Conservation (phyloP, 768 basidiomycete genomes). For the Gelatoporia subvermispora region DNA sequence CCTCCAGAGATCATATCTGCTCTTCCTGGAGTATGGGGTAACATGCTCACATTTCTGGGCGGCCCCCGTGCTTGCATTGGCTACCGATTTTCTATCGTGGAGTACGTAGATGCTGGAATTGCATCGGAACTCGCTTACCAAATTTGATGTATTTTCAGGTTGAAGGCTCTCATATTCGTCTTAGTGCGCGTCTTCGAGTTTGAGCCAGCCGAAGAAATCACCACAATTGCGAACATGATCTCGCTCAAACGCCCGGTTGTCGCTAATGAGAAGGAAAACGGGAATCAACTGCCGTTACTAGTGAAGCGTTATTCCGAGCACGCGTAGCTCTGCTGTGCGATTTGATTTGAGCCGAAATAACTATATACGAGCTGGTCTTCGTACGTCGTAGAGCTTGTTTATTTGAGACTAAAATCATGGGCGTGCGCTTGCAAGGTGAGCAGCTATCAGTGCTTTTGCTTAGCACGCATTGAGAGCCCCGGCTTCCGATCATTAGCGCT, state of each 20-base stretch:
- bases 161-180: slow-evolving; percentile 26
- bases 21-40: slow-evolving; percentile 58
- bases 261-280: slow-evolving; percentile 4
- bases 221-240: slow-evolving; percentile 10
- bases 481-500: too few species aligned
- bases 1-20: slow-evolving; percentile 40
- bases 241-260: slow-evolving; percentile 19
- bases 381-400: too few species aligned
- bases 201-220: slow-evolving; percentile 5
- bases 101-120: slow-evolving; percentile 33
- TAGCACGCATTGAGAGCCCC: too few species aligned
- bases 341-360: too few species aligned
- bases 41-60: slow-evolving; percentile 58
- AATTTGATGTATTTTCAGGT: slow-evolving; percentile 6
- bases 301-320: slow-evolving; percentile 11
- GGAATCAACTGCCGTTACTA: slow-evolving; percentile 16
- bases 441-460: too few species aligned
- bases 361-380: too few species aligned
- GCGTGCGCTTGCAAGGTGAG: too few species aligned
- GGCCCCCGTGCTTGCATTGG: slow-evolving; percentile 65
- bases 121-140: too few species aligned
- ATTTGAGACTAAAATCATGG: too few species aligned
- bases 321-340: too few species aligned
- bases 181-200: slow-evolving; percentile 25
- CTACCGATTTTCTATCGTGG: slow-evolving; percentile 57